A percentile compares a stretch with the other conserved stretches of the same genome.
These are phyloP conservation scores for Pseudomonodictys pantanalensis DNA, from an alignment of 495 filamentous ascomycete species.

Conservation along the genomic window DNA sequence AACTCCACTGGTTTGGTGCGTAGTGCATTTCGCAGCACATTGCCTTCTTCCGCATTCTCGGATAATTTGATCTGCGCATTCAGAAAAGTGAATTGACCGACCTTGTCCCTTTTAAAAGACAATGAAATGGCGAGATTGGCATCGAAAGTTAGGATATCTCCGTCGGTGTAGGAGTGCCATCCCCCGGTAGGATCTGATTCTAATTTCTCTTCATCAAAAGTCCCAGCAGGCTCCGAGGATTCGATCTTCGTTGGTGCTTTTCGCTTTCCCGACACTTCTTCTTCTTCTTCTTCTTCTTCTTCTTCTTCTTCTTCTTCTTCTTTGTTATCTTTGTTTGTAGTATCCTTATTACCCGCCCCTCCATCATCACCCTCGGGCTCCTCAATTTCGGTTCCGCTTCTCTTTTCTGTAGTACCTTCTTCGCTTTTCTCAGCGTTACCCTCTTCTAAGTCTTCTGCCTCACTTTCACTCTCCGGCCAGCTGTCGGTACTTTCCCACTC, in stretches of 20 bases:
- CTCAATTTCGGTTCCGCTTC: not conserved
- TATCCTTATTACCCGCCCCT: not conserved
- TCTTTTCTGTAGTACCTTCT: too few species aligned
- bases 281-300: too few species aligned
- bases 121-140: not conserved
- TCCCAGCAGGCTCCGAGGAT: too few species aligned
- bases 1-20: not conserved
- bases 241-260: too few species aligned
- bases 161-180: not conserved
- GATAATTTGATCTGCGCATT: not conserved
- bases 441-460: too few species aligned
- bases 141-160: not conserved
- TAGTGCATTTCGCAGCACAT: not conserved
- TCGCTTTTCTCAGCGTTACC: not conserved
- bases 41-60: not conserved
- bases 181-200: not conserved
- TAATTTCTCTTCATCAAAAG: too few species aligned
- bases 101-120: not conserved
- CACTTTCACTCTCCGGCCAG: too few species aligned
- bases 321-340: too few species aligned
- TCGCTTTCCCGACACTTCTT: too few species aligned
- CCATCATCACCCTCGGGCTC: not conserved
- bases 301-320: too few species aligned
- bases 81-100: not conserved
- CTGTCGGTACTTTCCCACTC: not conserved